phyloP scores from a whole-genome alignment of 1,139 yeast genomes.

The Saccharomyces hybrid region DNA sequence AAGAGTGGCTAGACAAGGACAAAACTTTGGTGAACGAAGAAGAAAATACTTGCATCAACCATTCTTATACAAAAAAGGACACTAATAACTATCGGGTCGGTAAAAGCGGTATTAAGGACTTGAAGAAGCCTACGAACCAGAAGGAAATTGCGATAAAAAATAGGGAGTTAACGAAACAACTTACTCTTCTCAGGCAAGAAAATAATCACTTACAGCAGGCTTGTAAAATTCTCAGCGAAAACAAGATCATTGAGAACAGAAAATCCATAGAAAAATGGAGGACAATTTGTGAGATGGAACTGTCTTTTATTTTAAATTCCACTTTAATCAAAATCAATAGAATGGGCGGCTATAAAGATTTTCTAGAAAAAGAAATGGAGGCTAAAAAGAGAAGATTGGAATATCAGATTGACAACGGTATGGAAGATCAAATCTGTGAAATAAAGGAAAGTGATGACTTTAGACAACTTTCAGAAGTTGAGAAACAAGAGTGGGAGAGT shows the following conservation, averaged over 20 bases:
- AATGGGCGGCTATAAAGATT: constrained; percentile 42
- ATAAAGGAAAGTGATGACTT: constrained; percentile 36
- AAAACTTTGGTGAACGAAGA: background rate
- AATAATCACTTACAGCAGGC: constrained; percentile 34
- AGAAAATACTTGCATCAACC: background rate
- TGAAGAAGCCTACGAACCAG: background rate
- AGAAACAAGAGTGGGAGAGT: constrained; percentile 30
- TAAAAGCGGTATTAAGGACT: background rate
- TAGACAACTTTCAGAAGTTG: constrained; percentile 30
- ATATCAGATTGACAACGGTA: constrained; percentile 31
- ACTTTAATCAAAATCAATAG: constrained; percentile 36
- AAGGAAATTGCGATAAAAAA: background rate
- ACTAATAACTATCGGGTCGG: background rate
- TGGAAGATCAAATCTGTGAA: constrained; percentile 34
- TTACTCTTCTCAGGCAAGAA: constrained; percentile 18
- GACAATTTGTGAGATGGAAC: constrained; percentile 38
- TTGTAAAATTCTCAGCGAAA: constrained; percentile 28
- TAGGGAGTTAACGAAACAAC: background rate
- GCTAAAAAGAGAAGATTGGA: constrained; percentile 31
- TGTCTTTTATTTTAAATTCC: constrained; percentile 38
- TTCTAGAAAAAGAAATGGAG: constrained; percentile 33
- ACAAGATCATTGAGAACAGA: constrained; percentile 22
- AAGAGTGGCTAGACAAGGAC: background rate
- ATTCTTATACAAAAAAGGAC: background rate
- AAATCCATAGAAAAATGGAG: constrained; percentile 40